A percentile compares a stretch with the other conserved stretches of the same genome.
Conservation (phyloP, 2,329 filamentous ascomycete genomes). For the Talaromyces albobiverticillius region DNA sequence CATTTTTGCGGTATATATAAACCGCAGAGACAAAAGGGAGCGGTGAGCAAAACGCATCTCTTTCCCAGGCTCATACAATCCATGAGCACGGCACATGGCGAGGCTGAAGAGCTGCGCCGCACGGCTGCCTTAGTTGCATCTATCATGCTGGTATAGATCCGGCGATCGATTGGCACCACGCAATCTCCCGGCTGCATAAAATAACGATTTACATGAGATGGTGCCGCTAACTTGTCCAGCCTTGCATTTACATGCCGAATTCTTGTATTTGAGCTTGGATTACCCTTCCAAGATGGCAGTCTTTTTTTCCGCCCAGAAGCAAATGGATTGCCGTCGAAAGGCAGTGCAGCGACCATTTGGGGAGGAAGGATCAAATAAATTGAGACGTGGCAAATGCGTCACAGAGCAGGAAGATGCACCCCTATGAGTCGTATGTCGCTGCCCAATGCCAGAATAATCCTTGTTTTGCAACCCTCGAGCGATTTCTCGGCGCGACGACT, state of each 20-base stretch:
- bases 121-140: not conserved
- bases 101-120: not conserved
- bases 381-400: not conserved
- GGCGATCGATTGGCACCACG: not conserved
- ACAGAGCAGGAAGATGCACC: not conserved
- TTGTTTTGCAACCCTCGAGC: constrained; percentile 1
- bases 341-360: not conserved
- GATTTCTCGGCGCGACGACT: not conserved
- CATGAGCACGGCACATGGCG: not conserved
- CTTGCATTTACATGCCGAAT: not conserved
- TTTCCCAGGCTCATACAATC: not conserved
- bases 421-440: not conserved
- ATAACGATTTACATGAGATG: not conserved
- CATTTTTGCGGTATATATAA: too few species aligned
- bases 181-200: not conserved
- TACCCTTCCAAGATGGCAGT: not conserved
- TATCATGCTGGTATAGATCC: not conserved
- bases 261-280: not conserved
- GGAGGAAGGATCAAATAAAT: not conserved
- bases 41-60: not conserved
- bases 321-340: not conserved
- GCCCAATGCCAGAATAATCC: constrained; percentile 4
- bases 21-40: not conserved
- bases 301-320: not conserved
- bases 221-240: not conserved